Evolutionary conservation across 345 rosid genomes (phyloP).

Genomic region (Eucalyptus caleyi): DNA sequence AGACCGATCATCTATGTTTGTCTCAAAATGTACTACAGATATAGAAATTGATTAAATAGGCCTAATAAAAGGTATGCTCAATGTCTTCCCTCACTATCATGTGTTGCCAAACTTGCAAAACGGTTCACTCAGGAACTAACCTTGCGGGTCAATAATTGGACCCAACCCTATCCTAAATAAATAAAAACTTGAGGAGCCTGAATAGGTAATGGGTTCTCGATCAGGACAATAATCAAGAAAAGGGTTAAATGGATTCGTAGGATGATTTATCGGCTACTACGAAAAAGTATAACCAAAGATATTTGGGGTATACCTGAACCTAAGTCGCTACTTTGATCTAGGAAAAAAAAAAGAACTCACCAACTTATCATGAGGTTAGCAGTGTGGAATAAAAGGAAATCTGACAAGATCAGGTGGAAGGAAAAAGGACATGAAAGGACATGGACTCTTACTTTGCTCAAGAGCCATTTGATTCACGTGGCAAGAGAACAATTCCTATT

Average conservation of each 20-base stretch:
- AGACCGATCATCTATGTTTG: background rate
- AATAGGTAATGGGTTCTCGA: background rate
- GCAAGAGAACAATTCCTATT: background rate
- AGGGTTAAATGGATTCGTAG: background rate
- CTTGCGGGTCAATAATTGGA: background rate
- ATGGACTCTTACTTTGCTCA: background rate
- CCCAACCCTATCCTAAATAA: background rate
- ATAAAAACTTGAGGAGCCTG: background rate
- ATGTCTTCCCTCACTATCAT: background rate
- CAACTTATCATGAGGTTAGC: background rate
- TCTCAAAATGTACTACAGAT: background rate
- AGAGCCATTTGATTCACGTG: background rate
- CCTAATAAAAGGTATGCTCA: background rate
- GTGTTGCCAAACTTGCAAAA: background rate
- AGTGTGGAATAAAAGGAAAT: background rate
- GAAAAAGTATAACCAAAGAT: background rate
- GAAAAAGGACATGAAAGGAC: background rate
- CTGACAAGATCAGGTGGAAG: background rate
- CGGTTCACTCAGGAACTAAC: background rate
- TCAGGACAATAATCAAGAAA: background rate
- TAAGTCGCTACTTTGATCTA: background rate
- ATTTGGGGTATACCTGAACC: background rate
- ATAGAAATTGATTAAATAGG: background rate
- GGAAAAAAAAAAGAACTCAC: background rate
- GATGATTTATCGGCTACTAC: background rate